Evolutionary conservation across 2,329 filamentous ascomycete genomes (phyloP), one percentile per base, ranked within the genome.

Genomic region (Exophiala calicioides): DNA sequence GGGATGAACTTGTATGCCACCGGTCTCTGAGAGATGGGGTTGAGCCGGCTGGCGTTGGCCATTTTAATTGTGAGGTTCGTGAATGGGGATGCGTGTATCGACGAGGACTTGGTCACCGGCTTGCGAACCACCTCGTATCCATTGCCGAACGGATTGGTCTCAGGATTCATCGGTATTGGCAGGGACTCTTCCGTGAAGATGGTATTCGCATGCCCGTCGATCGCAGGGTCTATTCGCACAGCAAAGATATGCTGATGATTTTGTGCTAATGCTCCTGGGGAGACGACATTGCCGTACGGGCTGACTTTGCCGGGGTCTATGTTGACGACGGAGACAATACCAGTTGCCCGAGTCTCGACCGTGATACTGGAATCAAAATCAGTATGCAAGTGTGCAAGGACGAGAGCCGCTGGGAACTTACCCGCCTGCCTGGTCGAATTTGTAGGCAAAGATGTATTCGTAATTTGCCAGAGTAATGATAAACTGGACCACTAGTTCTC

Each of bases 221-320:
- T 74, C 6, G 78, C 78, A 0, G 83, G 82, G 55, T 87, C 83
- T 37, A 87, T 78, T 1, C 83, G 74, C 32, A 81, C 66, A n/a
- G 72, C 76, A 60, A 88, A 86, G 32, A 87, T 73, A 65, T 87
- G 84, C 61, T 88, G 84, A 55, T 87, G 84, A 62, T 85, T 82
- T 50, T 81, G 81, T 0, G 83, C 84, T 1, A 86, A 67, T 0
- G 83, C 78, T 0, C 84, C 83, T 0, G 80, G 77, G 0, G 74
- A 72, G 2, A 86, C 82, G 2, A 84, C 76, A 44, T 81, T 86
- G 21, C 81, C 81, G 61, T 75, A 85, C 4, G 68, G 65, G 23
- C 58, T 69, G 2, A 73, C 76, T 54, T 77, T 76, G 32, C 74
- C 76, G 3, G 75, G 71, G 40, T 79, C 79, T 44, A 84, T 82